Evolutionary conservation across 2,329 filamentous ascomycete species (phyloP), one percentile per base, ranked within the genome.

Genomic region (Penicillium sp.): DNA sequence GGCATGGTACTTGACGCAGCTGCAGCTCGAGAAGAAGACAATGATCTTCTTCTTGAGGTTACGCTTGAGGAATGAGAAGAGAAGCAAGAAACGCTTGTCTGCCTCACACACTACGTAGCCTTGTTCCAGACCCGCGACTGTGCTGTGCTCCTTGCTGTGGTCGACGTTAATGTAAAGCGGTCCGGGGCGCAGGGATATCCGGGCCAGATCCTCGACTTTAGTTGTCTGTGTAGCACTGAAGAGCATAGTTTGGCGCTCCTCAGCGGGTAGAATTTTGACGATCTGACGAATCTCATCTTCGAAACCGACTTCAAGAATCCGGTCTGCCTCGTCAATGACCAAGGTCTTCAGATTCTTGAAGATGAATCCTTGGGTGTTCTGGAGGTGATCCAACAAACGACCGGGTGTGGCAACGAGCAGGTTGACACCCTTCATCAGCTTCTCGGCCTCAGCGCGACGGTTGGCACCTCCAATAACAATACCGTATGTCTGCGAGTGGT

Each of bases 211-310:
- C 76, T 97, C 93, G 64, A 99, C 94, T 78, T 99, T 97, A 54
- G 93, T 97, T 3, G 94, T 99, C 76, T 97, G 94, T 5, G 94
- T 99, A 14, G 94, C 94, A 14, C 92, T 97, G 81, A 99, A 99
- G n/a, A 99, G 84, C 88, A 96, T 94, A 0, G 92, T 97, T 76
- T 97, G 93, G 58, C 94, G 82, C 63, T 92, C 86, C 56, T 95
- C 87, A 64, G 88, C 89, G 45, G 92, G 90, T 18, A 97, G 79
- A 53, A 97, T 94, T 81, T 95, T 95, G 75, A 97, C 88, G 65
- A 99, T 96, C 73, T 95, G 89, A 62, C 90, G 84, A 89, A 99
- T 96, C 78, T 99, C 94, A 70, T 97, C 94, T 75, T 99, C 94
- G 81, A 99, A 99, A 67, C 94, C 93, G 60, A 97, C 90, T 78